phyloP scores from a whole-genome alignment of 169 alveolate genomes.

The Plasmodium gaboni region DNA sequence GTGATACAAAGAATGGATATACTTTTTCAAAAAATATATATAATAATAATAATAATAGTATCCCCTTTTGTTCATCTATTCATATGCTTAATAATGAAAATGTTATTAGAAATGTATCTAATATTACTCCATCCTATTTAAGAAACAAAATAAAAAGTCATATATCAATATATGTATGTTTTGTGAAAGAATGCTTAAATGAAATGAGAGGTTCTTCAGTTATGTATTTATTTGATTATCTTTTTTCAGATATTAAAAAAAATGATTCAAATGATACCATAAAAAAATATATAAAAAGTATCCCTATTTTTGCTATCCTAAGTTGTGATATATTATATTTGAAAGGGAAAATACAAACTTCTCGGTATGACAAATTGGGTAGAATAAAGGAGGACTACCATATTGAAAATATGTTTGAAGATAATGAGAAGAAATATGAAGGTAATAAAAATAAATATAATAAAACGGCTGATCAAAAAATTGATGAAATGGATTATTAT shows the following conservation, averaged over 20 bases:
- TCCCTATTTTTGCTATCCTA: constrained; percentile 36
- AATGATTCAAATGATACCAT: constrained; percentile 18
- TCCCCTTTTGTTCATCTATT: neutral
- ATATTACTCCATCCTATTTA: constrained; percentile 27
- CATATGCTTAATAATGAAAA: constrained; percentile 1
- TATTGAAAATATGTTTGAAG: neutral
- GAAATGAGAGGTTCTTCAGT: constrained; percentile 48
- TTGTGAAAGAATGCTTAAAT: constrained; percentile 53
- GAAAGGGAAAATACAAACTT: constrained; percentile 27
- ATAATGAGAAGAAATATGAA: neutral
- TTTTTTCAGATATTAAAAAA: constrained; percentile 74
- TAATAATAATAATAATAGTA: neutral
- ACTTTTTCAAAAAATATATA: neutral
- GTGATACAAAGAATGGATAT: neutral
- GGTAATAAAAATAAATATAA: neutral
- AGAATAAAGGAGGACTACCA: neutral
- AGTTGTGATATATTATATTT: constrained; percentile 33
- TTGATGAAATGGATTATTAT: no score
- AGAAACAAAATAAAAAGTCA: constrained; percentile 37
- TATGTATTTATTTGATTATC: constrained; percentile 52
- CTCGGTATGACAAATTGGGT: neutral
- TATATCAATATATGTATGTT: constrained; percentile 12
- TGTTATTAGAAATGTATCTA: constrained; percentile 12
- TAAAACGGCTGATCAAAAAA: no score
- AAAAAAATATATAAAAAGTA: constrained; percentile 16